phyloP scores from a whole-genome alignment of 331 rosid species.

The Saraca asoca region DNA sequence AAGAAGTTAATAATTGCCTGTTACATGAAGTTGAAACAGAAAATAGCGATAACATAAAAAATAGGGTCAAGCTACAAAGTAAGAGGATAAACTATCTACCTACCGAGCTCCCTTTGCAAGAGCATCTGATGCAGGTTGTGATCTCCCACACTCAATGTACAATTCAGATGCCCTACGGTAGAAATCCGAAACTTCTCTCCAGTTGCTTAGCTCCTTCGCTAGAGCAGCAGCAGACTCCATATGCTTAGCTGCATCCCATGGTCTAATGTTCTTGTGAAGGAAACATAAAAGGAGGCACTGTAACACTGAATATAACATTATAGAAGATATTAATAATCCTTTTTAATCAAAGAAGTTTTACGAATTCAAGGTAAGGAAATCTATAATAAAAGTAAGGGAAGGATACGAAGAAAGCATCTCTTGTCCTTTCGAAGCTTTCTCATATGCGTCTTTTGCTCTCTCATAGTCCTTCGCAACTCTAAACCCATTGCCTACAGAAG shows the following conservation, averaged over 20 bases:
- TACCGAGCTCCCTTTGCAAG: constrained; percentile 95
- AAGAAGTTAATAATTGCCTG: constrained; percentile 2
- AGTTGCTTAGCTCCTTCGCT: constrained; percentile 79
- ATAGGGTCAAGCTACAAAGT: constrained; percentile 10
- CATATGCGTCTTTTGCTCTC: constrained; percentile 79
- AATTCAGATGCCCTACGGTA: constrained; percentile 85
- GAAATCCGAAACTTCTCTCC: constrained; percentile 83
- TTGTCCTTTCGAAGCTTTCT: constrained; percentile 95
- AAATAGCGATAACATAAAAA: not conserved
- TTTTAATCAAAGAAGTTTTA: not conserved
- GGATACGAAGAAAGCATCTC: constrained; percentile 98
- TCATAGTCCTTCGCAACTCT: constrained; percentile 70
- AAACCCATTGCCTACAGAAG: constrained; percentile 73
- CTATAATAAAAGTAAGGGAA: constrained; percentile 23
- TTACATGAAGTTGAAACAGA: not conserved
- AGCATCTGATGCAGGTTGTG: constrained; percentile 96
- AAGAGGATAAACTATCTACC: constrained; percentile 32
- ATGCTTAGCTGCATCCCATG: constrained; percentile 97
- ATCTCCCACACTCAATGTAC: constrained; percentile 75
- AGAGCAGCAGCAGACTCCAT: constrained; percentile 95
- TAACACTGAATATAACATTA: constrained; percentile 18
- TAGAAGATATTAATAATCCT: not conserved
- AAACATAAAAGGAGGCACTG: constrained; percentile 22
- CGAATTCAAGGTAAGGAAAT: not conserved
- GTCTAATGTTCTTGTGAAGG: constrained; percentile 69